Conservation (phyloP, 495 filamentous ascomycete species). For the Hypoxylon fragiforme region DNA sequence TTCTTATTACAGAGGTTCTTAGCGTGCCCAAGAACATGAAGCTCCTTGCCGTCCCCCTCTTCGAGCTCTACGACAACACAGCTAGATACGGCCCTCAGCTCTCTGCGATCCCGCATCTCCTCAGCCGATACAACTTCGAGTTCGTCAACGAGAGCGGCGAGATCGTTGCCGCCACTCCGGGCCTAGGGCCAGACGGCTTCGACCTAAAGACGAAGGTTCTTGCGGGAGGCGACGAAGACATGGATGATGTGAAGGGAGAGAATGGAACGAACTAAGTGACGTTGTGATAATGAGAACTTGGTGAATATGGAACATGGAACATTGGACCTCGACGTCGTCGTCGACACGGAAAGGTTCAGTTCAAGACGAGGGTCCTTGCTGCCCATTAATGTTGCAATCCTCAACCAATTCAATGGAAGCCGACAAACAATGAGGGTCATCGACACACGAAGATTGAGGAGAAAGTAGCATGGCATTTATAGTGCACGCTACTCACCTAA, state of each 20-base stretch:
- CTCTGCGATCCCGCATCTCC: constrained; percentile 89
- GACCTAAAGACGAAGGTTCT: constrained; percentile 72
- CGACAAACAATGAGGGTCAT: no score
- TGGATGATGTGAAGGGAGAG: constrained; percentile 42
- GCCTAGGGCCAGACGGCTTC: constrained; percentile 55
- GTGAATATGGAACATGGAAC: no score
- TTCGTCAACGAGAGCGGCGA: constrained; percentile 95
- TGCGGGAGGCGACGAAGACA: constrained; percentile 67
- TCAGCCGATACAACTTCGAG: constrained; percentile 95
- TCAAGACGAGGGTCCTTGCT: no score
- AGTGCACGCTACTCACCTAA: no score
- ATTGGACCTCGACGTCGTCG: no score
- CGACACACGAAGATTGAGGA: no score
- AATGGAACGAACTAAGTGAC: constrained; percentile 28
- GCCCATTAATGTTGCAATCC: no score
- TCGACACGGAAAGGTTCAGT: no score
- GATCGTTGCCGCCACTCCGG: constrained; percentile 84
- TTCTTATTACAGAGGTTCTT: constrained; percentile 71
- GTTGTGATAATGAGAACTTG: background rate
- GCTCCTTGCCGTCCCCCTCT: constrained; percentile 90
- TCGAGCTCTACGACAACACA: constrained; percentile 97
- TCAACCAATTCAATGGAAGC: no score
- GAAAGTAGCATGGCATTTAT: no score
- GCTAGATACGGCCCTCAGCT: constrained; percentile 93
- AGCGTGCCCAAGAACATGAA: constrained; percentile 99